phyloP scores from a whole-genome alignment of 345 rosid genomes.

The Brassica rapa region DNA sequence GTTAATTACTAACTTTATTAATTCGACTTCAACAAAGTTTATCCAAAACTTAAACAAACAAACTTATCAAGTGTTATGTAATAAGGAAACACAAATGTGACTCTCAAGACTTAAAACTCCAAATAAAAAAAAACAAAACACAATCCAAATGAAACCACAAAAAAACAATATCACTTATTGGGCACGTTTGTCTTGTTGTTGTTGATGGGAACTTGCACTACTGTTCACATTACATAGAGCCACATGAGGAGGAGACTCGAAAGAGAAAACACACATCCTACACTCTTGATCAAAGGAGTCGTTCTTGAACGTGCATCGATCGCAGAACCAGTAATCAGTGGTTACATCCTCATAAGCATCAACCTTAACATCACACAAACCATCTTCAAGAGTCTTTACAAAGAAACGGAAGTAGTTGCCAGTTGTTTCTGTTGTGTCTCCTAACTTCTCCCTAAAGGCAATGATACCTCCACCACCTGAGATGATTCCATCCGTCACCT shows the following conservation, averaged over 20 bases:
- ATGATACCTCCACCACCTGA: neutral
- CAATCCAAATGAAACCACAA: neutral
- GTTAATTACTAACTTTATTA: neutral
- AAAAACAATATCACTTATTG: neutral
- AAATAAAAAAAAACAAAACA: too few relatives aligned
- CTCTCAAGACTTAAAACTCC: neutral
- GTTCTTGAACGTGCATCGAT: constrained; percentile 11
- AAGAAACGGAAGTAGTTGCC: neutral
- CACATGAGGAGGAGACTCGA: neutral
- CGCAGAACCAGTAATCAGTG: constrained; percentile 5
- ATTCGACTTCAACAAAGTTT: neutral
- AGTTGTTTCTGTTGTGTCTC: neutral
- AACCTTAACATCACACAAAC: constrained; percentile 22
- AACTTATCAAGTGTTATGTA: neutral
- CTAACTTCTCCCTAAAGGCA: neutral
- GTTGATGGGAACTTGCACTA: neutral
- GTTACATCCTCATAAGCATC: neutral
- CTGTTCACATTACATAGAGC: neutral
- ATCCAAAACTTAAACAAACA: neutral
- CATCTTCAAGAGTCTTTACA: constrained; percentile 12
- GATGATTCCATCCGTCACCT: neutral
- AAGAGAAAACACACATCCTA: neutral
- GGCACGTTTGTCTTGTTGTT: neutral
- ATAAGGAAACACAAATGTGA: neutral
- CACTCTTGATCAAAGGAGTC: neutral